Base-by-base conservation (phyloP, 441 rosid species). In the Rhodomyrtus psidioides region DNA sequence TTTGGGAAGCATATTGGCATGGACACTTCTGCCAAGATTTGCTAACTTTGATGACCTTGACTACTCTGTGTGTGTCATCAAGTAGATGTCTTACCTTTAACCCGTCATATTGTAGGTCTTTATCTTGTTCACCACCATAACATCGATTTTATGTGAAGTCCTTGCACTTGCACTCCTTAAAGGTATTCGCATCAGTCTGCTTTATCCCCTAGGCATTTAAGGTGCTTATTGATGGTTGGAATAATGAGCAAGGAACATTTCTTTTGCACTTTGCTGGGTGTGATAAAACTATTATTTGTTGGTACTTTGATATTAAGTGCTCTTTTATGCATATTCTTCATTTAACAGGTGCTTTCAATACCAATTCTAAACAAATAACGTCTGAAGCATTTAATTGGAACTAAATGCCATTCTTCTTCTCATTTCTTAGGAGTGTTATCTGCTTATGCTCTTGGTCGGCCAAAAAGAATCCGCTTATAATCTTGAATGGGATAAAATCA, bases 31-130 rank as follows among this genome's bases (percentile, higher is more conserved):
- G 49, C 5, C 9, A 70, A 44, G 79, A 70, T 39, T 39, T 12
- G 79, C 79, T 6, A 55, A 15, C 84, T 54, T 30, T 12, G 27
- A 24, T 53, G 27, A 27, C 62, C 84, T 82, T 30, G 55, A 65
- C 82, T 34, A 9, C 17, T 44, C 9, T 55, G 13, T 21, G 83
- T 56, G 81, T 55, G 39, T 79, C 46, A n/a, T 56, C 34, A 42
- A 55, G 46, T 70, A 70, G 79, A 39, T 70, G 51, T 70, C 79
- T 76, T 86, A 55, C 46, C 30, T 12, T 53, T 60, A 9, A 28
- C 70, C 76, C 60, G 70, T 82, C 81, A 30, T 89, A 84, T 49
- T 93, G 93, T 96, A 97, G 99, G 98, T 94, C n/a, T 97, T 96
- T 91, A 91, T 94, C 85, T 85, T 96, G 86, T 96, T 95, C 95